These are phyloP conservation scores for Aspergillus quadrilineatus DNA, from an alignment of 2,329 filamentous ascomycete genomes.

Conservation along the genomic window DNA sequence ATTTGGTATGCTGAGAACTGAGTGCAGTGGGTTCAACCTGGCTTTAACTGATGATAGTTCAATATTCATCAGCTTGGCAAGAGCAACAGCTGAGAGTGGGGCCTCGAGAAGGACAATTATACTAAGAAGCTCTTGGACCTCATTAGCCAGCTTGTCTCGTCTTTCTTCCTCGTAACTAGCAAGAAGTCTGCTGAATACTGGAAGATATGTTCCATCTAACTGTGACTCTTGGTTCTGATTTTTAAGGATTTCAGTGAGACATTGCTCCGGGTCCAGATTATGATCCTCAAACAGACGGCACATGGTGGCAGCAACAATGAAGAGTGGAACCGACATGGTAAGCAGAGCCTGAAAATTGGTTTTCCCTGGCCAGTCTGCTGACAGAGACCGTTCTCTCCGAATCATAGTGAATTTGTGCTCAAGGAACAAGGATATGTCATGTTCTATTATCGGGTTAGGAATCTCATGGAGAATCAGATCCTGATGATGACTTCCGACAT, in stretches of 20 bases:
- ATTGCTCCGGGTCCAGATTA: background rate
- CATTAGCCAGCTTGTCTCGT: no score
- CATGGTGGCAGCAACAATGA: conserved; percentile 2
- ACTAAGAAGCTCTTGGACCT: no score
- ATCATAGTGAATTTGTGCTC: background rate
- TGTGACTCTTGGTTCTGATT: background rate
- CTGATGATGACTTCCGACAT: background rate
- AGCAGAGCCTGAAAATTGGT: background rate
- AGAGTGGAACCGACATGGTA: background rate
- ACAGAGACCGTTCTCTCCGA: background rate
- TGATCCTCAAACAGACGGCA: background rate
- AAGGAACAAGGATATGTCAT: background rate
- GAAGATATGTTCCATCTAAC: background rate
- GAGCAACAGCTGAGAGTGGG: no score
- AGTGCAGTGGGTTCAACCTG: no score
- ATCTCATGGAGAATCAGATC: background rate
- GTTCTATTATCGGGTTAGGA: background rate
- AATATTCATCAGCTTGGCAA: no score
- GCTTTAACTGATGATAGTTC: no score
- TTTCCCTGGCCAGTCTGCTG: background rate
- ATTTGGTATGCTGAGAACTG: no score
- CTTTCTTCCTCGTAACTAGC: no score
- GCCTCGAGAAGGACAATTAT: no score
- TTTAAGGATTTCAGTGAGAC: background rate
- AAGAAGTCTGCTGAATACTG: no score